Evolutionary conservation across 2,329 filamentous ascomycete genomes (phyloP).

Genomic region (Monosporascus sp.): DNA sequence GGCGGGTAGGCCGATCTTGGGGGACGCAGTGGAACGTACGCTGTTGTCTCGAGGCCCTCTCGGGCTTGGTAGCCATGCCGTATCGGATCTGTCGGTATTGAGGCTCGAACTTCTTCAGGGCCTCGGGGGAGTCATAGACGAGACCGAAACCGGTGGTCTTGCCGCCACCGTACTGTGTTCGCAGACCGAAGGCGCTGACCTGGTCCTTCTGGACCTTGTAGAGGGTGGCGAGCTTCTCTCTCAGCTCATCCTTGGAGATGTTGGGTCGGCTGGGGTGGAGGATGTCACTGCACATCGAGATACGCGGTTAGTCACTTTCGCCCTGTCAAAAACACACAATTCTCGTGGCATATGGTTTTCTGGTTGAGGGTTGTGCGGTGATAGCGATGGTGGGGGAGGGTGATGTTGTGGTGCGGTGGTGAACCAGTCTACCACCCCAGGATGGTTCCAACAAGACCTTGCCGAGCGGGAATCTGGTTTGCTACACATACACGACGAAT

Average conservation of each 20-base stretch:
- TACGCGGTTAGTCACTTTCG: conserved; percentile 1
- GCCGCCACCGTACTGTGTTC: conserved; percentile 98
- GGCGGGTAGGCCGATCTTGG: neutral
- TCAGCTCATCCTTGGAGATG: conserved; percentile 99
- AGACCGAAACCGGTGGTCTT: conserved; percentile 99
- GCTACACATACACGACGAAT: conserved; percentile 91
- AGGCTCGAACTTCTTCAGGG: conserved; percentile 99
- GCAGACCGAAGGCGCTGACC: conserved; percentile 96
- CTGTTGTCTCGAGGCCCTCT: conserved; percentile 98
- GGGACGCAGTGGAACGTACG: conserved; percentile 60
- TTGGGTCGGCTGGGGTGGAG: conserved; percentile 98
- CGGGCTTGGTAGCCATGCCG: conserved; percentile 87
- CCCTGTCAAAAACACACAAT: neutral
- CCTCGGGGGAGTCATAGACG: conserved; percentile 96
- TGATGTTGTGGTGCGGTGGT: neutral
- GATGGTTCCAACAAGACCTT: conserved; percentile 7
- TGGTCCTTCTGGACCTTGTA: conserved; percentile 99
- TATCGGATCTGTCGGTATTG: conserved; percentile 94
- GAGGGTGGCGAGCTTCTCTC: conserved; percentile 84
- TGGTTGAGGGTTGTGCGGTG: neutral
- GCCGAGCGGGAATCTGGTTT: conserved; percentile 10
- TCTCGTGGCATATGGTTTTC: neutral
- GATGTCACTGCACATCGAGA: conserved; percentile 68
- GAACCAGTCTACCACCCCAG: neutral
- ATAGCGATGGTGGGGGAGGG: neutral